Evolutionary conservation across 2,329 filamentous ascomycete genomes (phyloP).

Genomic region (Alternaria burnsii): DNA sequence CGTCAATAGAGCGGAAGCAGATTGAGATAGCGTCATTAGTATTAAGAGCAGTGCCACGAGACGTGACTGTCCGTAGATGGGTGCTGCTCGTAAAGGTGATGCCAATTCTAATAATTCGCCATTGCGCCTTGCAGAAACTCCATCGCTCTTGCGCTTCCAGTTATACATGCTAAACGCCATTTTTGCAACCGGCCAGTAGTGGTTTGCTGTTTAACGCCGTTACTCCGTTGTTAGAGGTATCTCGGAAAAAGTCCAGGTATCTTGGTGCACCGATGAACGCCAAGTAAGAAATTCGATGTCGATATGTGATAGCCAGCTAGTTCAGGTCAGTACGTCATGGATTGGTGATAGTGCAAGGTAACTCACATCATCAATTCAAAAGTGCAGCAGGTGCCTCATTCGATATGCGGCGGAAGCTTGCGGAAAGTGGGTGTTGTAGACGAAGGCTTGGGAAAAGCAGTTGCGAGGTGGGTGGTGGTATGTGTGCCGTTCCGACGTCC

Average conservation of each 20-base stretch:
- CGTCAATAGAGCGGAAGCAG: slow-evolving; percentile 31
- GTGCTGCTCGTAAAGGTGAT: slow-evolving; percentile 22
- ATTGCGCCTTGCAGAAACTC: slow-evolving; percentile 24
- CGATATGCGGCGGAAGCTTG: background rate
- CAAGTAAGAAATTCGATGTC: slow-evolving; percentile 10
- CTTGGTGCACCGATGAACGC: slow-evolving; percentile 17
- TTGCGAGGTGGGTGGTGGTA: background rate
- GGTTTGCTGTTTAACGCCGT: slow-evolving; percentile 29
- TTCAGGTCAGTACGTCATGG: slow-evolving; percentile 2
- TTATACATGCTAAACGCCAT: slow-evolving; percentile 26
- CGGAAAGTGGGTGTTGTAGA: background rate
- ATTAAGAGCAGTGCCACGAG: slow-evolving; percentile 43
- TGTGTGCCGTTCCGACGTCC: background rate
- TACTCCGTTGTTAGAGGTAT: slow-evolving; percentile 45
- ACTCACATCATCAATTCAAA: slow-evolving; percentile 10
- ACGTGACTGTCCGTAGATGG: slow-evolving; percentile 23
- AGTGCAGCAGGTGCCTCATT: background rate
- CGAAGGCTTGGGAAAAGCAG: background rate
- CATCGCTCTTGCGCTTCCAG: slow-evolving; percentile 27
- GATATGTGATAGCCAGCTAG: slow-evolving; percentile 12
- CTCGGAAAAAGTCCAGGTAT: slow-evolving; percentile 22
- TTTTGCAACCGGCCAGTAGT: slow-evolving; percentile 22
- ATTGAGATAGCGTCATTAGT: slow-evolving; percentile 44
- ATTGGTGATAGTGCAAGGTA: background rate
- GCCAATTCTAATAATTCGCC: slow-evolving; percentile 17